Evolutionary conservation across 2,329 filamentous ascomycete species (phyloP).

Genomic region (Endoconidiophora laricicola): DNA sequence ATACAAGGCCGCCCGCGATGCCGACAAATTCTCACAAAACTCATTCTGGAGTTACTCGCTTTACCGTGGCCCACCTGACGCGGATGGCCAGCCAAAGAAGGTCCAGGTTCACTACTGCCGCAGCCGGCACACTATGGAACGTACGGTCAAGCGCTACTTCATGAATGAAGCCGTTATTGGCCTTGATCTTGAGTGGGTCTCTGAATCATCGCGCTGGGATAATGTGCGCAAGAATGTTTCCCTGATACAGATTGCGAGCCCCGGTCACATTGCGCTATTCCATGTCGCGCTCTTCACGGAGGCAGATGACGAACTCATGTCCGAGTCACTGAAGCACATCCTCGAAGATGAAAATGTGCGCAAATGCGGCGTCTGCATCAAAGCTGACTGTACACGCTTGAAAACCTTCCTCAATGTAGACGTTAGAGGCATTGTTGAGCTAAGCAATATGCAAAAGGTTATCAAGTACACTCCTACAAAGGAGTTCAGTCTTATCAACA

Average conservation of each 20-base stretch:
- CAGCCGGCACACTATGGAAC: slow-evolving; percentile 49
- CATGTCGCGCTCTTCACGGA: slow-evolving; percentile 52
- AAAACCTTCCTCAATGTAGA: slow-evolving; percentile 48
- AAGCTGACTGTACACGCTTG: slow-evolving; percentile 53
- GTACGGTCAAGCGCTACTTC: slow-evolving; percentile 45
- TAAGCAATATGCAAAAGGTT: slow-evolving; percentile 67
- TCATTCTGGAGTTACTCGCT: slow-evolving; percentile 54
- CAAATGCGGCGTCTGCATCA: slow-evolving; percentile 65
- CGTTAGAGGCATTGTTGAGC: slow-evolving; percentile 54
- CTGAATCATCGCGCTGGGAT: slow-evolving; percentile 28
- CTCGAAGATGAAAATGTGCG: slow-evolving; percentile 53
- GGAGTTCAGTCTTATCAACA: slow-evolving; percentile 41
- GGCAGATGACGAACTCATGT: slow-evolving; percentile 38
- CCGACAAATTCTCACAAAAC: slow-evolving; percentile 25
- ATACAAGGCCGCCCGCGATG: slow-evolving; percentile 32
- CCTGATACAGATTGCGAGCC: slow-evolving; percentile 66
- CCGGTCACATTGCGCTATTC: slow-evolving; percentile 62
- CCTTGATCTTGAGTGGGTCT: slow-evolving; percentile 77
- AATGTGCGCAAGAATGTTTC: slow-evolving; percentile 55
- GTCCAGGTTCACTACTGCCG: slow-evolving; percentile 66
- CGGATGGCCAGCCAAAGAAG: slow-evolving; percentile 28
- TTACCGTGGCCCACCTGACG: slow-evolving; percentile 37
- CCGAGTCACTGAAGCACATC: slow-evolving; percentile 51
- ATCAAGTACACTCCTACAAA: slow-evolving; percentile 45
- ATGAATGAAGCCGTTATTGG: slow-evolving; percentile 55